These are phyloP conservation scores for Debaryomyces coudertii DNA, from an alignment of 1,139 yeast species.

Conservation along the genomic window DNA sequence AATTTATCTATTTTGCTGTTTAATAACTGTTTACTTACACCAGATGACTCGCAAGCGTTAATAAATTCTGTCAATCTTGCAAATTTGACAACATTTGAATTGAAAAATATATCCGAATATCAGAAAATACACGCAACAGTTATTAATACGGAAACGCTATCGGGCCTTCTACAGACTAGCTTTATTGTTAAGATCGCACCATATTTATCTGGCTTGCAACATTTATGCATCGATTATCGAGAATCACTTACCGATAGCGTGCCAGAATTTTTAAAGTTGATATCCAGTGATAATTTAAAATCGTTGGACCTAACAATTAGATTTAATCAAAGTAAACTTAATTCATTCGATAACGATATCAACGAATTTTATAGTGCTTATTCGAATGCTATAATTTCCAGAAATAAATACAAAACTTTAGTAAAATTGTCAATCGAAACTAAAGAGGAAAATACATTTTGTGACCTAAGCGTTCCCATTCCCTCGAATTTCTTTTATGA, in stretches of 20 bases:
- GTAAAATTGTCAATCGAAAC: constrained; percentile 46
- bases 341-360: constrained; percentile 23
- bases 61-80: constrained; percentile 24
- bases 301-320: constrained; percentile 49
- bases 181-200: constrained; percentile 34
- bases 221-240: constrained; percentile 46
- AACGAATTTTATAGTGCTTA: constrained; percentile 32
- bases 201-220: constrained; percentile 27
- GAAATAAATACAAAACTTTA: constrained; percentile 25
- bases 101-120: constrained; percentile 35
- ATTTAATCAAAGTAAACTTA: constrained; percentile 40
- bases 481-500: constrained; percentile 19
- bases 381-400: constrained; percentile 30
- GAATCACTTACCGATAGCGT: constrained; percentile 48
- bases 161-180: constrained; percentile 23
- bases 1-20: constrained; percentile 29
- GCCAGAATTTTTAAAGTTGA: constrained; percentile 35
- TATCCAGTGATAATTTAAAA: constrained; percentile 24
- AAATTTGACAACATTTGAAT: constrained; percentile 25
- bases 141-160: constrained; percentile 1
- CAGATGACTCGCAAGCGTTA: constrained; percentile 28
- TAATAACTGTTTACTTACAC: constrained; percentile 29
- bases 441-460: constrained; percentile 34
- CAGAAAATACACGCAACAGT: constrained; percentile 14
- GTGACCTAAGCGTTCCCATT: constrained; percentile 34